Base-by-base conservation (phyloP, 176 grass and related monocot genomes). In the Poa pratensis region DNA sequence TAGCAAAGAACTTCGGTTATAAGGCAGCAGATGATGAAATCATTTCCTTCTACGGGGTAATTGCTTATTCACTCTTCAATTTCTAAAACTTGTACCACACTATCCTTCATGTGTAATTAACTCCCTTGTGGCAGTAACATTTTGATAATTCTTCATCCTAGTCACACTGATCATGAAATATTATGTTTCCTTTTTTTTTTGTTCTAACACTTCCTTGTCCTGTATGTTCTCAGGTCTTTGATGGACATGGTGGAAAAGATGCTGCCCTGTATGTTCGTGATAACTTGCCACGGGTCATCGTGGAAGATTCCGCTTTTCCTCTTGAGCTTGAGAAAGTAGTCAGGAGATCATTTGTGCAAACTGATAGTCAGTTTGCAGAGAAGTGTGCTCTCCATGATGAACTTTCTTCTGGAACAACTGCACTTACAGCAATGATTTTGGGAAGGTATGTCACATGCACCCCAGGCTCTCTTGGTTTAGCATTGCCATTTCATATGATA, bases 221-320 rank as follows among this genome's bases (percentile, higher is more conserved):
- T 80, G 57, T 10, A 3, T 16, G 18, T 67, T 60, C 2, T 19
- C 83, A 98, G 96, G 93, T 98, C 16, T 98, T 99, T 75, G 96
- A 99, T 86, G 96, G 96, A 15, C 96, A 99, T 86, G 88, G 82
- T 84, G 96, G 96, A 81, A 99, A 99, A 96, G 88, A 89, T 68
- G 96, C 96, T 17, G 93, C 96, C 1, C 90, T 88, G 58, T 99
- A 94, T 79, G 93, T 99, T n/a, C 88, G 96, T 37, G 94, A 99
- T 78, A 99, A 96, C 70, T 90, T 99, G 75, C 96, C 96, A 3
- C 93, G 93, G 32, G 59, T 99, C 74, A 96, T 99, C 0, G 90
- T 92, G 45, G 89, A 99, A 88, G 96, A 99, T 89, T 88, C 88
- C 59, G 93, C 89, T 61, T 96, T 99, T 78, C 96, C 96, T 86